phyloP scores from a whole-genome alignment of 2,329 filamentous ascomycete genomes.

The Immersiporthe knoxdaviesiana region DNA sequence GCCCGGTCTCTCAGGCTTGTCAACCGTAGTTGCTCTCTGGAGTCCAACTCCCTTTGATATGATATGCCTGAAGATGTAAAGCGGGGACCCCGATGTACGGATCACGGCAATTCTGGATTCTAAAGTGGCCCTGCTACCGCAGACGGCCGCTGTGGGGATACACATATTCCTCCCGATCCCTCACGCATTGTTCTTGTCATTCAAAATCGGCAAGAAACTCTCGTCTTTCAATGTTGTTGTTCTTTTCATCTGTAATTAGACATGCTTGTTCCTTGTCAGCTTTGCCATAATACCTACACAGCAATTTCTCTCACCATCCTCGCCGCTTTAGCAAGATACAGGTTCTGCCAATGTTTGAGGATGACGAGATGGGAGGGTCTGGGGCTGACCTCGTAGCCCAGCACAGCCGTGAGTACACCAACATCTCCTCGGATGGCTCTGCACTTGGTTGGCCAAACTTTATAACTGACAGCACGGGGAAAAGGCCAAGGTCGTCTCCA shows the following conservation, averaged over 20 bases:
- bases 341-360: conserved; percentile 6
- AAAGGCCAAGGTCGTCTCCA: conserved; percentile 20
- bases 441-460: neutral
- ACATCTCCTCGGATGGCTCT: neutral
- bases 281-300: neutral
- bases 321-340: neutral
- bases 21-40: neutral
- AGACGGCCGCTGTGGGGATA: neutral
- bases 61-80: conserved; percentile 1
- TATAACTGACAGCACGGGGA: neutral
- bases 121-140: neutral
- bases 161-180: neutral
- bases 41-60: conserved; percentile 12
- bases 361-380: neutral
- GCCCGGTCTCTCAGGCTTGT: conserved; percentile 14
- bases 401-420: conserved; percentile 18
- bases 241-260: neutral
- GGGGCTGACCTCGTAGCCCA: conserved; percentile 2
- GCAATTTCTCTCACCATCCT: neutral
- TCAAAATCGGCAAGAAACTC: neutral
- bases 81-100: conserved; percentile 6
- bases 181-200: neutral
- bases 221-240: neutral
- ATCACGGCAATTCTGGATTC: neutral
- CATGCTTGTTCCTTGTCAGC: neutral